Evolutionary conservation across 371 early-diverging fungal genomes (phyloP), one percentile per base, ranked within the genome.

Genomic region (Dinochytrium kinnereticum): DNA sequence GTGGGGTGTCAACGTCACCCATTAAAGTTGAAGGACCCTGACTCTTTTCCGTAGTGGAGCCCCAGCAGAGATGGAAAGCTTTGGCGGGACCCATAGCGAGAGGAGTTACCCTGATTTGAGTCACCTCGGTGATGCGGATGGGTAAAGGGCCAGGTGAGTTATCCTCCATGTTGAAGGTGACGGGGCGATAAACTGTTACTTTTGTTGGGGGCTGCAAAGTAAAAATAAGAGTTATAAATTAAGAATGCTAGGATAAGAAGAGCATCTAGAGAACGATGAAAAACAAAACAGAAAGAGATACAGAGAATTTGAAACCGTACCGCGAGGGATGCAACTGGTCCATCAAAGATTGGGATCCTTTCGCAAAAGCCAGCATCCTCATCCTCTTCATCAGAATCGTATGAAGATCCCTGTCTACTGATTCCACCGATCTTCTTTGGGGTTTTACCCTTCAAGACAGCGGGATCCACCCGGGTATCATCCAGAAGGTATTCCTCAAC

Each of bases 141-240:
- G 67, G 67, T 40, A 67, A 49, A 19, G 67, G 67, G 21, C 44
- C 67, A 40, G 44, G 40, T 7, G 5, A 37, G 37, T 28, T 24
- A n/a, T 67, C 40, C 30, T 67, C 44, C 44, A 44, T 67, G 67
- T 67, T 67, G 44, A 67, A 67, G 30, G 67, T 67, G n/a, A 67
- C 67, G 17, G 67, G 40, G 28, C 44, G 37, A 49, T 39, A 67
- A 19, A 38, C 40, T 10, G 38, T 37, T 2, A 67, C 44, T 2
- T 2, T 2, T 34, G n/a, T 44, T 17, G 67, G 34, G 33, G 33
- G 44, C 44, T 44, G 44, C 13, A 19, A 44, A 44, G 44, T 44
- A 7, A 44, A 44, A 44, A n/a, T n/a, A n/a, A n/a, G n/a, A n/a
- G n/a, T n/a, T n/a, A n/a, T n/a, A n/a, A n/a, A n/a, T n/a, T n/a